These are phyloP conservation scores for Dioscorea alata DNA, from an alignment of 106 monocot genomes.

Conservation along the genomic window DNA sequence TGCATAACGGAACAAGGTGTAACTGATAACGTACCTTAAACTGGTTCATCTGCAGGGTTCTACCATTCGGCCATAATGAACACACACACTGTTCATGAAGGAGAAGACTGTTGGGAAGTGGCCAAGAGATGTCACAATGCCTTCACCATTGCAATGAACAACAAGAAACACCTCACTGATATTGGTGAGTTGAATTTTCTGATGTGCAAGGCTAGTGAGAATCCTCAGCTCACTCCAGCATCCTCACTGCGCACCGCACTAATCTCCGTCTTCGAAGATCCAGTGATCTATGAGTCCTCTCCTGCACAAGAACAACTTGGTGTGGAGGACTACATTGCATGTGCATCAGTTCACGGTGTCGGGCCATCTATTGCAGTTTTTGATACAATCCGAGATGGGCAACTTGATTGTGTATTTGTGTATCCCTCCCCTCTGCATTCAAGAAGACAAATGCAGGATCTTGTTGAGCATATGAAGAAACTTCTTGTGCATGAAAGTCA, in stretches of 20 bases:
- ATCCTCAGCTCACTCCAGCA: constrained; percentile 59
- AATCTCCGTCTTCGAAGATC: constrained; percentile 77
- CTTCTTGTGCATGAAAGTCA: constrained; percentile 32
- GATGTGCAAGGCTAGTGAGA: constrained; percentile 84
- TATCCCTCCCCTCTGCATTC: constrained; percentile 90
- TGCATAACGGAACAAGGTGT: no score
- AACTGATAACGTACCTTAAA: no score
- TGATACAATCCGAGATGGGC: constrained; percentile 60
- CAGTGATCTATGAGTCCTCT: constrained; percentile 19
- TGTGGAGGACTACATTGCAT: constrained; percentile 58
- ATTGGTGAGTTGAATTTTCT: constrained; percentile 78
- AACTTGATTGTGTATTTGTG: constrained; percentile 45
- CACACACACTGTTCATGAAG: constrained; percentile 37
- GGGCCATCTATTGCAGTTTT: constrained; percentile 79
- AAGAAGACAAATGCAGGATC: constrained; percentile 45
- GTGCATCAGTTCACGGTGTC: constrained; percentile 76
- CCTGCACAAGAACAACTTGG: constrained; percentile 24
- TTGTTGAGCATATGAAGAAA: constrained; percentile 50
- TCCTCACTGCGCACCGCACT: constrained; percentile 70
- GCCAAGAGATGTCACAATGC: constrained; percentile 48
- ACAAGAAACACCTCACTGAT: constrained; percentile 75
- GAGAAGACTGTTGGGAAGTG: constrained; percentile 74
- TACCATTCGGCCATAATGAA: constrained; percentile 79
- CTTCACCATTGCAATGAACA: constrained; percentile 35
- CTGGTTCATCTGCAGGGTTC: constrained; percentile 43